A percentile compares a stretch with the other conserved stretches of the same genome.
Conservation (phyloP, 1,139 yeast species). For the Waltiozyma sp. region DNA sequence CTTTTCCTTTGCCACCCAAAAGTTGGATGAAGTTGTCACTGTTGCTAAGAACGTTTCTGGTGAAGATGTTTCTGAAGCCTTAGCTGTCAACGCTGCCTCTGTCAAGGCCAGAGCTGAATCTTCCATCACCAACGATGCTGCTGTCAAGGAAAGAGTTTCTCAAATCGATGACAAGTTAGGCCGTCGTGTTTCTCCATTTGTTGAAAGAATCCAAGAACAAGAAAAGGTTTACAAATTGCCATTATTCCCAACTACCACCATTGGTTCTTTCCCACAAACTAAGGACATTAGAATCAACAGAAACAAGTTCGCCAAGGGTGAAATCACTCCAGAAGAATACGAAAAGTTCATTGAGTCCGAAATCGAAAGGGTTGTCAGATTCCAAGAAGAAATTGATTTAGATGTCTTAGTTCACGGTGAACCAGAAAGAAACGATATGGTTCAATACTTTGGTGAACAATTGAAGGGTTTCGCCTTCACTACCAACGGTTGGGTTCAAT, state of each 20-base stretch:
- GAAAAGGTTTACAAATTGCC: conserved; percentile 85
- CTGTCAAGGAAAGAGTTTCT: conserved; percentile 82
- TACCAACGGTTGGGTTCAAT: conserved; percentile 99
- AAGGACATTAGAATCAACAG: conserved; percentile 97
- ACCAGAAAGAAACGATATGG: conserved; percentile 99
- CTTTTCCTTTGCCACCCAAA: conserved; percentile 98
- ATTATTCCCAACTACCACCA: conserved; percentile 98
- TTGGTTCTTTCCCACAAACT: conserved; percentile 99
- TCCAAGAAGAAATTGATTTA: conserved; percentile 98
- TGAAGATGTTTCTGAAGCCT: conserved; percentile 50
- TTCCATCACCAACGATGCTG: conserved; percentile 79
- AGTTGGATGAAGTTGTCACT: conserved; percentile 80
- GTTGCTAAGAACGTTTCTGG: conserved; percentile 85
- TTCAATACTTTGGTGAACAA: conserved; percentile 99
- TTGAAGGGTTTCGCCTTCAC: conserved; percentile 97
- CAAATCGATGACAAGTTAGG: conserved; percentile 70
- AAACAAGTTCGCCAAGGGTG: conserved; percentile 96
- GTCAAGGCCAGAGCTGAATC: conserved; percentile 82
- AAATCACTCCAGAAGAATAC: conserved; percentile 87
- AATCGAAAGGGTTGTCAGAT: conserved; percentile 88
- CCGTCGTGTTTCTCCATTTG: conserved; percentile 81
- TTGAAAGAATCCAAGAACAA: conserved; percentile 80
- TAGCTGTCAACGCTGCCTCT: conserved; percentile 80
- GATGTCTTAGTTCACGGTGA: conserved; percentile 99
- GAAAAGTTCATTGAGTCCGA: conserved; percentile 94